Evolutionary conservation across 2,329 filamentous ascomycete species (phyloP), one percentile per base, ranked within the genome.

Genomic region (Raffaelea albimanens): DNA sequence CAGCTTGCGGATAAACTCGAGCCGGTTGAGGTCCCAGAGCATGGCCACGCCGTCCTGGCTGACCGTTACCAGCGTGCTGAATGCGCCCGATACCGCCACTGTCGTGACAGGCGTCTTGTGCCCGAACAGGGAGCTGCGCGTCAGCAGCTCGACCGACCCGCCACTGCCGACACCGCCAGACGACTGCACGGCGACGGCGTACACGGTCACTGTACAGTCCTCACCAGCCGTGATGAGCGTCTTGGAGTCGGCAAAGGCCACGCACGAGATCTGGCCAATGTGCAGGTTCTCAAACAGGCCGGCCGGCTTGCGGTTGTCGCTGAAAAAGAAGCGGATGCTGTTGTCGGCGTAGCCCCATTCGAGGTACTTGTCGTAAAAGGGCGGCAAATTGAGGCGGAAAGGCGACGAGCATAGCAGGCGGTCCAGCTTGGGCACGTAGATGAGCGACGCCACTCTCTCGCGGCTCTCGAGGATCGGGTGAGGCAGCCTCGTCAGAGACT

Each of bases 271-370:
- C 60, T 95, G 89, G 4, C 90, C 89, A 49, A 91, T 83, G 61
- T 98, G 93, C 2, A 96, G 72, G 59, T 97, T 94, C 63, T 98
- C 93, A 59, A 91, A 95, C 18, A 96, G 75, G 0, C 91, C 91
- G 33, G 94, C 80, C 20, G 85, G 72, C 70, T 87, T 90, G 59
- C 87, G 83, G 55, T 95, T 88, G 43, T 84, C 82, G 47, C 85
- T 80, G 67, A 87, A 95, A 16, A 38, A 52, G 70, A 98, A 97
- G 4, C 93, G 84, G 23, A 98, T 78, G 55, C 87, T 94, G 56
- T 87, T 87, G 63, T 98, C 93, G 1, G 87, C 85, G 57, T 94
- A 97, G 1, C 91, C 91, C 91, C 91, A 97, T 67, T 96, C 89
- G 55, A 97, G 76, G 58, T 88, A 95, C 57, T 89, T 89, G 65